phyloP scores from a whole-genome alignment of 2,329 filamentous ascomycete species.

The Aspergillus ruber region DNA sequence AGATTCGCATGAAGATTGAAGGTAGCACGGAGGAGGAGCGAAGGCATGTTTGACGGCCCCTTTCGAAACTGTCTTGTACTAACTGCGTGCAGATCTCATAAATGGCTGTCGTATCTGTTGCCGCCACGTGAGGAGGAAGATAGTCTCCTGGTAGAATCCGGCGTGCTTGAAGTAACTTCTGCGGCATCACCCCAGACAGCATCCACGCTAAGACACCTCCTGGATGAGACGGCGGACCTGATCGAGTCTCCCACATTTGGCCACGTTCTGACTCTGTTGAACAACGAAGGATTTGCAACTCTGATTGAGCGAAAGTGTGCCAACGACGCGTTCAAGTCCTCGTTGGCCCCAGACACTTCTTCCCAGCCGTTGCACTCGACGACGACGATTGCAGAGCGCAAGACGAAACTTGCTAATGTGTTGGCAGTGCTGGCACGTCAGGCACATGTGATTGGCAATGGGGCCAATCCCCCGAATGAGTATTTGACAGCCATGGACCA shows the following conservation, averaged over 20 bases:
- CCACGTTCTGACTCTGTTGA: conserved; percentile 75
- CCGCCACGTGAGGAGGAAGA: conserved; percentile 73
- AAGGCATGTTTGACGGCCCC: conserved; percentile 34
- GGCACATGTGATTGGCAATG: conserved; percentile 80
- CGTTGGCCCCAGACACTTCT: conserved; percentile 38
- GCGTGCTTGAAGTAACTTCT: conserved; percentile 51
- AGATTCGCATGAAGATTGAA: conserved; percentile 81
- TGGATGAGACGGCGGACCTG: conserved; percentile 93
- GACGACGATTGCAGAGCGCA: conserved; percentile 40
- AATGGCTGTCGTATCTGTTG: conserved; percentile 80
- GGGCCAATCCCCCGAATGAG: conserved; percentile 43
- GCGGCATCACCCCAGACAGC: conserved; percentile 30
- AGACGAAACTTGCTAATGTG: conserved; percentile 77
- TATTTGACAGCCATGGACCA: conserved; percentile 41
- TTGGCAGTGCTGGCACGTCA: conserved; percentile 85
- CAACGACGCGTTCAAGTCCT: conserved; percentile 64
- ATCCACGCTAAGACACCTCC: conserved; percentile 65
- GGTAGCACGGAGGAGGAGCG: conserved; percentile 61
- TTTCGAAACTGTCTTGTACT: neutral
- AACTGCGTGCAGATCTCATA: conserved; percentile 39
- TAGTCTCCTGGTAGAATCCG: conserved; percentile 77
- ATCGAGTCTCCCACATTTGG: conserved; percentile 90
- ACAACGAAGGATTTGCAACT: conserved; percentile 80
- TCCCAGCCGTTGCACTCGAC: conserved; percentile 25
- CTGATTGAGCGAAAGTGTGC: conserved; percentile 79